Evolutionary conservation across 225 moss, liverwort and hornwort genomes (phyloP).

Genomic region (Rhytidiadelphus loreus): DNA sequence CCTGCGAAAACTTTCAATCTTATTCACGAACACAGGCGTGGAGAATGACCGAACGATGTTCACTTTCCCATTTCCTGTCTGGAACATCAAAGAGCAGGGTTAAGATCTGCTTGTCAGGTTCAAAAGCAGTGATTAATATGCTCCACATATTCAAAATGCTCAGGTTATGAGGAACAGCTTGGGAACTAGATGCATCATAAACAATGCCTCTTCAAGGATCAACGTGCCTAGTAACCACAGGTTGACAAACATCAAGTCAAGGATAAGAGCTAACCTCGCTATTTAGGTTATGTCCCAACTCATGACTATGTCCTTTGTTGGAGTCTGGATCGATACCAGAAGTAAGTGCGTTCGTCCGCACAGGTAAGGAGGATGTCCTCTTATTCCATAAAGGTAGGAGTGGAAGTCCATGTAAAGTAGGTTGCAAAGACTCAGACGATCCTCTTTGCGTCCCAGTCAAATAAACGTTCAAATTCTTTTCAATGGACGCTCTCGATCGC

Average conservation of each 20-base stretch:
- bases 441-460: not conserved
- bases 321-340: not conserved
- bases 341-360: not conserved
- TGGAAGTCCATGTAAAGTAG: not conserved
- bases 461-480: not conserved
- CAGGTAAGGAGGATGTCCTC: not conserved
- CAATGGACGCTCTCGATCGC: not conserved
- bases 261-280: not conserved
- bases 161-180: not conserved
- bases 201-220: not conserved
- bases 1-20: not conserved
- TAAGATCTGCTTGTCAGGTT: not conserved
- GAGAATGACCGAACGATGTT: not conserved
- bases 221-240: not conserved
- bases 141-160: not conserved
- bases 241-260: not conserved
- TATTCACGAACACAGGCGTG: not conserved
- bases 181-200: not conserved
- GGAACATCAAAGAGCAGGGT: too few species aligned
- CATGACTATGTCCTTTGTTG: not conserved
- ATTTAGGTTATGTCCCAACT: not conserved
- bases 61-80: not conserved
- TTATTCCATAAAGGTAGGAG: not conserved
- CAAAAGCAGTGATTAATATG: not conserved
- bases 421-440: not conserved